phyloP scores from a whole-genome alignment of 2,329 filamentous ascomycete species.

The Penicillium sp. region DNA sequence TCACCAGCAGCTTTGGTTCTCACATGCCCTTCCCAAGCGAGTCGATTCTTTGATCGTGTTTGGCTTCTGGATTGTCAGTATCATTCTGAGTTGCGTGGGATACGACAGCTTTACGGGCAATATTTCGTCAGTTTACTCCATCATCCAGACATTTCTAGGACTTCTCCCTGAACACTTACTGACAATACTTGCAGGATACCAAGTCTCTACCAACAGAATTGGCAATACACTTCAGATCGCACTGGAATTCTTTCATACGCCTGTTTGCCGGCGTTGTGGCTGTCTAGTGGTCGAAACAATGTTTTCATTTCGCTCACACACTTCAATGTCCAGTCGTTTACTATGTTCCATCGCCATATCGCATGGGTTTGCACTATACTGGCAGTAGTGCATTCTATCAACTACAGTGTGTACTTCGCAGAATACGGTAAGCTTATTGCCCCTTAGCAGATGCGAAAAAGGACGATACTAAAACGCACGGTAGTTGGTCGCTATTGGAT shows the following conservation, averaged over 20 bases:
- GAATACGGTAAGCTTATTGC: slow-evolving; percentile 14
- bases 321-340: slow-evolving; percentile 64
- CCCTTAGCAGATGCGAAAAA: neutral
- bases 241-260: slow-evolving; percentile 62
- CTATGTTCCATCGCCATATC: slow-evolving; percentile 63
- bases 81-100: slow-evolving; percentile 16
- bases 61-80: slow-evolving; percentile 12
- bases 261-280: slow-evolving; percentile 62
- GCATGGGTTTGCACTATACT: slow-evolving; percentile 59
- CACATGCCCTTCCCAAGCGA: slow-evolving; percentile 13
- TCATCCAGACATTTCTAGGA: neutral
- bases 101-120: slow-evolving; percentile 17
- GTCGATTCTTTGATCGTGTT: slow-evolving; percentile 11
- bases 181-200: neutral
- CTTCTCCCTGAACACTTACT: neutral
- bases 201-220: slow-evolving; percentile 13
- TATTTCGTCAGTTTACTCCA: slow-evolving; percentile 5
- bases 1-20: slow-evolving; percentile 13
- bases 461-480: neutral
- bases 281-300: slow-evolving; percentile 66
- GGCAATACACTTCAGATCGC: slow-evolving; percentile 59
- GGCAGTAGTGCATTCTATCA: slow-evolving; percentile 61
- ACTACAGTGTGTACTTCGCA: slow-evolving; percentile 48
- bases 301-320: slow-evolving; percentile 62
- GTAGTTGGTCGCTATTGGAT: neutral